phyloP scores from a whole-genome alignment of 108 stramenopile genomes.

The Seminavis robusta region DNA sequence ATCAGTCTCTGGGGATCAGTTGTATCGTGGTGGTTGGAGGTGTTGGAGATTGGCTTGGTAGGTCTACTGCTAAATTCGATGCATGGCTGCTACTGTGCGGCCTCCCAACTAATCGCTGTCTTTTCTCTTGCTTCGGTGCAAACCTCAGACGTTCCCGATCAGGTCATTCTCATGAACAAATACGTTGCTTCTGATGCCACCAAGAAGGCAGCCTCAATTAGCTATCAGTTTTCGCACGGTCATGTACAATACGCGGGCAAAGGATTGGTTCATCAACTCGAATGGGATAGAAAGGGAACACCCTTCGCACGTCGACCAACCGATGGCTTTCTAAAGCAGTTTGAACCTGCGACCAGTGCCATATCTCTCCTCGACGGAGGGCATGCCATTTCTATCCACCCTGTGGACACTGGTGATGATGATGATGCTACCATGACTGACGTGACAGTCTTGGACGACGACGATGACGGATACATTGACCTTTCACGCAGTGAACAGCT shows the following conservation, averaged over 20 bases:
- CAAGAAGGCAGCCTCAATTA: slow-evolving; percentile 74
- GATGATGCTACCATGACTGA: slow-evolving; percentile 1
- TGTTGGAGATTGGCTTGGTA: slow-evolving; percentile 95
- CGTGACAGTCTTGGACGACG: slow-evolving; percentile 42
- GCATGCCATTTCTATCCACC: slow-evolving; percentile 45
- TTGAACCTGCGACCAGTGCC: not conserved
- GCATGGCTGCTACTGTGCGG: too few relatives aligned
- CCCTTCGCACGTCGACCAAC: slow-evolving; percentile 41
- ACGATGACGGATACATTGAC: slow-evolving; percentile 73
- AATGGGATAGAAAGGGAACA: slow-evolving; percentile 67
- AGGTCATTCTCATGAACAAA: slow-evolving; percentile 85
- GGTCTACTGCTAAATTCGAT: too few relatives aligned
- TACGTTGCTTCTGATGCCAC: slow-evolving; percentile 83
- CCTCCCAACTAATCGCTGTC: too few relatives aligned
- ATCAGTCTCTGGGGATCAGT: slow-evolving; percentile 64
- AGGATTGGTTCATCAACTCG: slow-evolving; percentile 84
- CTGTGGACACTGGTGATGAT: slow-evolving; percentile 15
- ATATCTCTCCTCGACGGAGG: slow-evolving; percentile 63
- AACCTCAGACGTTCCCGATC: slow-evolving; percentile 90
- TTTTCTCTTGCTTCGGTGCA: too few relatives aligned
- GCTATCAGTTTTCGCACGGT: slow-evolving; percentile 80
- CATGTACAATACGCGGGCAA: slow-evolving; percentile 90
- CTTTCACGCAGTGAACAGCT: slow-evolving; percentile 81
- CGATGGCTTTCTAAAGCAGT: slow-evolving; percentile 12
- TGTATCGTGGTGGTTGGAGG: slow-evolving; percentile 97